Percentiles rank a stretch among this genome's conserved stretches.
phyloP scores from a whole-genome alignment of 768 basidiomycete genomes.

The Roridomyces roridus region DNA sequence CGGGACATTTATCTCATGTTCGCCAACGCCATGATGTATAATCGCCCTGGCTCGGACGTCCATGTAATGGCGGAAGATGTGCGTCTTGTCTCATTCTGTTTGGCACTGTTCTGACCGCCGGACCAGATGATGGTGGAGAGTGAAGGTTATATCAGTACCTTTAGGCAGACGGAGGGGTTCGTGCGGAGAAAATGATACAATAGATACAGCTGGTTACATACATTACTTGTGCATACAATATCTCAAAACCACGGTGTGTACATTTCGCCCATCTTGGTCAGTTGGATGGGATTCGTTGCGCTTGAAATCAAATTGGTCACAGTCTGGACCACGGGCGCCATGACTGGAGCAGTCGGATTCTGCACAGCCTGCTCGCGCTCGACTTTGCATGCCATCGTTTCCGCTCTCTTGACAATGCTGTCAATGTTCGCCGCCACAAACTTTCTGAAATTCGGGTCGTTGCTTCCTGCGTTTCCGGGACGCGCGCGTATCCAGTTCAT shows the following conservation, averaged over 20 bases:
- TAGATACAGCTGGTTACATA: not conserved
- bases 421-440: conserved; percentile 64
- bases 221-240: conserved; percentile 8
- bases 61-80: conserved; percentile 92
- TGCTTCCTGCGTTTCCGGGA: conserved; percentile 49
- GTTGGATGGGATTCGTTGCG: conserved; percentile 85
- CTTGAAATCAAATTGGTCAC: conserved; percentile 82
- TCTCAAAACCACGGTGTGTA: conserved; percentile 86
- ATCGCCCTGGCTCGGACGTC: conserved; percentile 85
- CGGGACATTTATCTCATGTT: conserved; percentile 94
- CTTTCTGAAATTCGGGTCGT: conserved; percentile 64
- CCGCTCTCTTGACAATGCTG: conserved; percentile 78
- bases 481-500: conserved; percentile 72
- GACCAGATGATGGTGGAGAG: conserved; percentile 78
- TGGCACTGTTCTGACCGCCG: not conserved
- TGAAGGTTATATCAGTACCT: conserved; percentile 67
- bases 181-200: conserved; percentile 47
- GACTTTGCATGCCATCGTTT: conserved; percentile 83
- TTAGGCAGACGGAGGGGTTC: conserved; percentile 79
- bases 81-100: conserved; percentile 32
- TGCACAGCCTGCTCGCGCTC: conserved; percentile 72
- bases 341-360: conserved; percentile 41
- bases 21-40: conserved; percentile 98
- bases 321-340: conserved; percentile 75
- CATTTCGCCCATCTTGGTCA: conserved; percentile 85